phyloP scores from a whole-genome alignment of 805 yeast species.

The Spathaspora arborariae region DNA sequence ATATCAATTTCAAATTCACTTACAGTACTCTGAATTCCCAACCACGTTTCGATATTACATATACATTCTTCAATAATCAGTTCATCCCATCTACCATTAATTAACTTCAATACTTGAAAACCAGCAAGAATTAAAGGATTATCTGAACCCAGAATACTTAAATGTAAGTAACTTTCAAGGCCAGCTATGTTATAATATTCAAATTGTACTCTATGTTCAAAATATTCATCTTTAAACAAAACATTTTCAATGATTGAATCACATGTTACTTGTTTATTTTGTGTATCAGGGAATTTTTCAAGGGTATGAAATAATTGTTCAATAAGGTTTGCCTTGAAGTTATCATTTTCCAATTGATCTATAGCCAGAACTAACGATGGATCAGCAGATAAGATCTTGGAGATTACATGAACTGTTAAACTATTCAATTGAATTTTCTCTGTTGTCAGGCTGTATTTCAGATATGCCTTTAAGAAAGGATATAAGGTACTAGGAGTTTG shows the following conservation, averaged over 20 bases:
- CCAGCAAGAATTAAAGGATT: slow-evolving; percentile 16
- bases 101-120: slow-evolving; percentile 18
- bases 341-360: slow-evolving; percentile 9
- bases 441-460: not conserved
- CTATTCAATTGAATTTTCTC: not conserved
- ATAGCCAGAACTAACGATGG: not conserved
- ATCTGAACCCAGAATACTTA: slow-evolving; percentile 3
- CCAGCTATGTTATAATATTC: slow-evolving; percentile 21
- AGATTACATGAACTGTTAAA: not conserved
- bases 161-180: slow-evolving; percentile 7
- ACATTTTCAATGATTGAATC: slow-evolving; percentile 15
- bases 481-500: not conserved
- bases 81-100: slow-evolving; percentile 21
- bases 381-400: not conserved
- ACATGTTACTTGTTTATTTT: slow-evolving; percentile 13
- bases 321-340: slow-evolving; percentile 14
- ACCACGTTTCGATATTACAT: slow-evolving; percentile 3
- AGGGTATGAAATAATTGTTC: slow-evolving; percentile 15
- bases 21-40: not conserved
- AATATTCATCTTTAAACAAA: slow-evolving; percentile 10
- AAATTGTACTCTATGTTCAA: slow-evolving; percentile 12
- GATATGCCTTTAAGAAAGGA: not conserved
- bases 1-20: slow-evolving; percentile 26
- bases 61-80: slow-evolving; percentile 16
- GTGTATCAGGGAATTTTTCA: slow-evolving; percentile 15